Conservation (phyloP, 352 stramenopile species). For the Pythium dissimile region DNA sequence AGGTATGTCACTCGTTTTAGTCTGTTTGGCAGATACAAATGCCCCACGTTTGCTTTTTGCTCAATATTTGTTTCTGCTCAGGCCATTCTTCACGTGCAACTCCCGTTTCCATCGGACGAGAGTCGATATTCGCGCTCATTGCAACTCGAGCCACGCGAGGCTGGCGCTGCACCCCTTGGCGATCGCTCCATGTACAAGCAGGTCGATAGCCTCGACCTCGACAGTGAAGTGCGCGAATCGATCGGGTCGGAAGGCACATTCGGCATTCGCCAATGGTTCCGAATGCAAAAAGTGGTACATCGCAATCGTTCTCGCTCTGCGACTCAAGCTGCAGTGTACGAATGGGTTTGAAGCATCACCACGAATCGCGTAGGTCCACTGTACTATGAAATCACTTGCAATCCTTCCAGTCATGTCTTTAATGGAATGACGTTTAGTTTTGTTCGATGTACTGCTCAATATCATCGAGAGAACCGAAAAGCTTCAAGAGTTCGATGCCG, state of each 20-base stretch:
- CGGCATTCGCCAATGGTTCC: slow-evolving; percentile 77
- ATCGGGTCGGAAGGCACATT: slow-evolving; percentile 75
- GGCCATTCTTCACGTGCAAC: slow-evolving; percentile 63
- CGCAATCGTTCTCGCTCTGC: slow-evolving; percentile 68
- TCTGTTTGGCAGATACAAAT: not conserved
- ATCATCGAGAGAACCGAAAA: slow-evolving; percentile 32
- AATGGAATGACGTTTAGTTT: slow-evolving; percentile 38
- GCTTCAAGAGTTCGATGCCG: not conserved
- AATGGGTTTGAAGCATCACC: slow-evolving; percentile 79
- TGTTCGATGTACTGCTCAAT: slow-evolving; percentile 50
- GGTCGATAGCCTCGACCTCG: slow-evolving; percentile 65
- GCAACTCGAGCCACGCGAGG: slow-evolving; percentile 68
- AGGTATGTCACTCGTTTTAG: slow-evolving; percentile 37
- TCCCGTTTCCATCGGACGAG: slow-evolving; percentile 73
- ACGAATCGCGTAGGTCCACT: too few relatives aligned
- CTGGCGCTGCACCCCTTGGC: slow-evolving; percentile 54
- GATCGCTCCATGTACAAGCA: slow-evolving; percentile 46
- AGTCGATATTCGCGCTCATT: slow-evolving; percentile 73
- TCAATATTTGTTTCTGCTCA: slow-evolving; percentile 1
- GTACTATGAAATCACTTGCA: too few relatives aligned
- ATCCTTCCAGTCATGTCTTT: too few relatives aligned
- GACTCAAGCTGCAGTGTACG: slow-evolving; percentile 41
- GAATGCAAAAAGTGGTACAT: slow-evolving; percentile 81
- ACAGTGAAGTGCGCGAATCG: slow-evolving; percentile 74
- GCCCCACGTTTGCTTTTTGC: too few relatives aligned